Evolutionary conservation across 805 yeast species (phyloP).

Genomic region (Candida berthetii): DNA sequence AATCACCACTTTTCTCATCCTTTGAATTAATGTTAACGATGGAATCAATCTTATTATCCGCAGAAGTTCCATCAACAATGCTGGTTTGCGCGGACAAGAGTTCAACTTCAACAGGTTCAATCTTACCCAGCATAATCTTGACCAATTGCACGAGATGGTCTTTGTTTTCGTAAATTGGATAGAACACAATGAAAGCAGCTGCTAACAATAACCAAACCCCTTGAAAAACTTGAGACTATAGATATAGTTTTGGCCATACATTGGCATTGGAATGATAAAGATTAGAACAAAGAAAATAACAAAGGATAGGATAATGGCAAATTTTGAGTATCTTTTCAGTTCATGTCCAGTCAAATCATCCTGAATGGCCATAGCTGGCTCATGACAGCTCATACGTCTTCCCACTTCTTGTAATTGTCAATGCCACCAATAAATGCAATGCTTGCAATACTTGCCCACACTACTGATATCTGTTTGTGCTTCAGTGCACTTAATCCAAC

Average conservation of each 20-base stretch:
- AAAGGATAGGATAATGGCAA: slow-evolving; percentile 26
- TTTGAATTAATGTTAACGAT: too few species aligned
- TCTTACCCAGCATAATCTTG: slow-evolving; percentile 12
- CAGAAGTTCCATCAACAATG: neutral
- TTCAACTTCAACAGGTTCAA: slow-evolving; percentile 4
- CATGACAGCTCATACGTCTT: too few species aligned
- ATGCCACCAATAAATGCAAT: too few species aligned
- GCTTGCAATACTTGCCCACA: too few species aligned
- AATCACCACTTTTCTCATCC: too few species aligned
- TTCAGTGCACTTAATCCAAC: too few species aligned
- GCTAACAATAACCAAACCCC: slow-evolving; percentile 3
- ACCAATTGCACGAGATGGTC: slow-evolving; percentile 11
- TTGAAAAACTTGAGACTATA: neutral
- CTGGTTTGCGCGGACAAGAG: slow-evolving; percentile 1
- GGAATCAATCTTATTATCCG: too few species aligned
- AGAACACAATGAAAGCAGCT: neutral
- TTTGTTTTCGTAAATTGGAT: slow-evolving; percentile 14
- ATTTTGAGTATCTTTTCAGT: slow-evolving; percentile 26
- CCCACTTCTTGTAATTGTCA: too few species aligned
- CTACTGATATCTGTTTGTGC: too few species aligned
- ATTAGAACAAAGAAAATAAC: slow-evolving; percentile 23
- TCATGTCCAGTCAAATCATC: slow-evolving; percentile 3
- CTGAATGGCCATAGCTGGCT: slow-evolving; percentile 7
- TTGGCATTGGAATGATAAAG: slow-evolving; percentile 81
- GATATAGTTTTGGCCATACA: slow-evolving; percentile 57